Evolutionary conservation across 345 rosid genomes (phyloP).

Genomic region (Populus tremula): DNA sequence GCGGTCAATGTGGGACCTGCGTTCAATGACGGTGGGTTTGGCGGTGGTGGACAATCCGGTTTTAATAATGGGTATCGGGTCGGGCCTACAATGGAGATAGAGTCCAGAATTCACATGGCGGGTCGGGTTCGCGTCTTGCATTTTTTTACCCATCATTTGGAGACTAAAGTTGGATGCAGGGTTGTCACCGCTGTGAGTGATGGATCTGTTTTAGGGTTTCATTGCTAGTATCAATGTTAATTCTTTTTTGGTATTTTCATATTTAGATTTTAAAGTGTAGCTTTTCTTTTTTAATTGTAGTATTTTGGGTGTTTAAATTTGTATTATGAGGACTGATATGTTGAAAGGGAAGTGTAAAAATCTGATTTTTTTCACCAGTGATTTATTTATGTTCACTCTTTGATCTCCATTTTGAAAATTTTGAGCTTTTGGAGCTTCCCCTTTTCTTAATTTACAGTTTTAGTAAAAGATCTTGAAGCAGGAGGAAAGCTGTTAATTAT

Average conservation of each 20-base stretch:
- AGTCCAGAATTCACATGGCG: slow-evolving; percentile 62
- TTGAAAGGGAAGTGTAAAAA: slow-evolving; percentile 34
- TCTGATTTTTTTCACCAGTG: background rate
- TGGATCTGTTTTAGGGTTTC: slow-evolving; percentile 89
- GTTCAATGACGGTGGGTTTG: slow-evolving; percentile 26
- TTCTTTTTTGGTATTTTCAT: background rate
- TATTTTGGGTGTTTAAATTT: slow-evolving; percentile 3
- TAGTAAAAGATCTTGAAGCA: background rate
- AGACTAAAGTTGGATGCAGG: slow-evolving; percentile 61
- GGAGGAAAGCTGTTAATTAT: background rate
- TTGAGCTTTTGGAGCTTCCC: background rate
- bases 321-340: background rate
- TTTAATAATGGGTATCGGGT: slow-evolving; percentile 40
- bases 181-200: slow-evolving; percentile 66
- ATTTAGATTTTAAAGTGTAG: background rate
- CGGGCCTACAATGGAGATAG: slow-evolving; percentile 90
- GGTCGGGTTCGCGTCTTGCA: slow-evolving; percentile 87
- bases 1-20: slow-evolving; percentile 32
- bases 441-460: background rate
- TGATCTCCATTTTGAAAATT: background rate
- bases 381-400: background rate
- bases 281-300: background rate
- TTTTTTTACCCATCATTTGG: slow-evolving; percentile 78
- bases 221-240: slow-evolving; percentile 42
- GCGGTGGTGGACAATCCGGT: slow-evolving; percentile 13